Conservation (phyloP, 768 basidiomycete species). For the Psilocybe sp. region DNA sequence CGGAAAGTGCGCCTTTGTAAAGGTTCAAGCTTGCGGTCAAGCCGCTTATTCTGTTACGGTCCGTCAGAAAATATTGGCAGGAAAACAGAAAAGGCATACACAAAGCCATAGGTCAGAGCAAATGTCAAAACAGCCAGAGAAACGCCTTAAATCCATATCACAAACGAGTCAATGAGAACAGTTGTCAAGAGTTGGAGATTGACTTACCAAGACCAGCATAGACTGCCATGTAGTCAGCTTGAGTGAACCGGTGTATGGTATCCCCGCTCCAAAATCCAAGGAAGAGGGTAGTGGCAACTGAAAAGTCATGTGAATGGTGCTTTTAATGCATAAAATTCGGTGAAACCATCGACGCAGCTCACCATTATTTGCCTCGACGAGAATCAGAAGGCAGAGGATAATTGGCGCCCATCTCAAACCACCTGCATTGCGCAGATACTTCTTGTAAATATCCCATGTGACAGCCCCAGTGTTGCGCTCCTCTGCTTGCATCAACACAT, state of each 20-base stretch:
- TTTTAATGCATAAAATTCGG: background rate
- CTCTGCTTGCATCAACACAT: constrained; percentile 48
- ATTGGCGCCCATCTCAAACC: constrained; percentile 46
- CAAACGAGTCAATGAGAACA: background rate
- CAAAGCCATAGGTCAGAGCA: constrained; percentile 43
- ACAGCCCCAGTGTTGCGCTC: constrained; percentile 58
- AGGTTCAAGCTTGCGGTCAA: constrained; percentile 43
- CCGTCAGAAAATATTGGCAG: too few relatives aligned
- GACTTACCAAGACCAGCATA: constrained; percentile 43
- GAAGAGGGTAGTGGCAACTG: constrained; percentile 65
- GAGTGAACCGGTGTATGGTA: constrained; percentile 50
- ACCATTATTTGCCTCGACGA: constrained; percentile 54
- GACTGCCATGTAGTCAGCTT: constrained; percentile 68
- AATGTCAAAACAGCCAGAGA: constrained; percentile 53
- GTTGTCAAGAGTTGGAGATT: background rate
- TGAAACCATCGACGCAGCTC: background rate
- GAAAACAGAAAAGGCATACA: constrained; percentile 30
- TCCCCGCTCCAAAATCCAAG: constrained; percentile 70
- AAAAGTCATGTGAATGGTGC: background rate
- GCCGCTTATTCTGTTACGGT: constrained; percentile 28
- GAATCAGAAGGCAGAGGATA: constrained; percentile 38
- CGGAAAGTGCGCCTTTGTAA: constrained; percentile 52
- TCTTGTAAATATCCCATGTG: constrained; percentile 42
- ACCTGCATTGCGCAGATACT: constrained; percentile 47
- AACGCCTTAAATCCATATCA: constrained; percentile 28